Conservation (phyloP, 2,329 filamentous ascomycete species). For the Talaromyces albobiverticillius region DNA sequence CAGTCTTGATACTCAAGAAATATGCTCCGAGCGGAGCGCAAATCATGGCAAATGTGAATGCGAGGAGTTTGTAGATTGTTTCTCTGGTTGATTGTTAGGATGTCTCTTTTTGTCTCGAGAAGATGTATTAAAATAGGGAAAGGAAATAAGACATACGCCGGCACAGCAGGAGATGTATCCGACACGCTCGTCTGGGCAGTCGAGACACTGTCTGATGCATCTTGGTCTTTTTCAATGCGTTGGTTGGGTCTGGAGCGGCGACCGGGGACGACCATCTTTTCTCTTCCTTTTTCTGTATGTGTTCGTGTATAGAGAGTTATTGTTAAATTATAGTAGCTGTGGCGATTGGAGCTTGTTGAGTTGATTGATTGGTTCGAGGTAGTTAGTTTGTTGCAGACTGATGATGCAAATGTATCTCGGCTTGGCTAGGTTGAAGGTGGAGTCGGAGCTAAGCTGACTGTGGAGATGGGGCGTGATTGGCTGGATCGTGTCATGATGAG, state of each 20-base stretch:
- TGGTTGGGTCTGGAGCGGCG: constrained; percentile 11
- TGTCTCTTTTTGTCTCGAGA: background rate
- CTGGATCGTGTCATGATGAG: no score
- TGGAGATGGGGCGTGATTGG: no score
- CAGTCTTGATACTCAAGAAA: constrained; percentile 70
- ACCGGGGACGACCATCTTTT: constrained; percentile 13
- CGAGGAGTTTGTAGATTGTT: constrained; percentile 86
- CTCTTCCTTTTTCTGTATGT: background rate
- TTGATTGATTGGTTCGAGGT: no score
- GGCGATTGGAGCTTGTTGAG: no score
- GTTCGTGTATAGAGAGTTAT: background rate
- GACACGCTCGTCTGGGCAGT: background rate
- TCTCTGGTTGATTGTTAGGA: constrained; percentile 49
- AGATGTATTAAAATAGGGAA: background rate
- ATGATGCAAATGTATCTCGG: no score
- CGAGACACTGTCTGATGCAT: background rate
- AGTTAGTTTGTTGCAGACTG: no score
- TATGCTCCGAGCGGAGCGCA: constrained; percentile 83
- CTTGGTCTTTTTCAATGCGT: constrained; percentile 6
- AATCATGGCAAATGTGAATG: constrained; percentile 90
- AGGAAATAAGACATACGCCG: constrained; percentile 1
- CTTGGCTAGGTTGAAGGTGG: no score
- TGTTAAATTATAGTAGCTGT: no score
- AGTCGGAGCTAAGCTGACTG: no score
- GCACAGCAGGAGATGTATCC: constrained; percentile 14